Evolutionary conservation across 2,329 filamentous ascomycete genomes (phyloP).

Genomic region (Aspergillus novoparasiticus): DNA sequence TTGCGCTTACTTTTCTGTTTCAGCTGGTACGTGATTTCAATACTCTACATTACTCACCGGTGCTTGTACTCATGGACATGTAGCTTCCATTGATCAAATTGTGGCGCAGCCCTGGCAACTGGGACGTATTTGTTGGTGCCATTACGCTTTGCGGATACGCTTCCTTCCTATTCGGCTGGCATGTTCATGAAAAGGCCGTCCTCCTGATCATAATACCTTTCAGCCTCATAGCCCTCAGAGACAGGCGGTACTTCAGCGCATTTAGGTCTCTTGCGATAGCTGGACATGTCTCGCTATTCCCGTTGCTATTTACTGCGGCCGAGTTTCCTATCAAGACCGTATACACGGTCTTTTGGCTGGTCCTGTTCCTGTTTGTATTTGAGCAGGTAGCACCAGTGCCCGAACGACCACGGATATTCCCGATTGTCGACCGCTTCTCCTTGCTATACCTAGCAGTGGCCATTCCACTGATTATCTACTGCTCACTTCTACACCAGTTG

Average conservation of each 20-base stretch:
- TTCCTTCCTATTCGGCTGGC: conserved; percentile 97
- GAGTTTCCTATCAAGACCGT: conserved; percentile 94
- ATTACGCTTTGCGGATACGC: conserved; percentile 93
- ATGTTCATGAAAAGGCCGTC: conserved; percentile 97
- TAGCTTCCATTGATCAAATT: conserved; percentile 76
- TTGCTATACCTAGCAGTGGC: conserved; percentile 86
- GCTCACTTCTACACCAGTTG: conserved; percentile 79
- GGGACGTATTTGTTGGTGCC: conserved; percentile 86
- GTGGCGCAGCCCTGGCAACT: conserved; percentile 71
- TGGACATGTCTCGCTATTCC: conserved; percentile 93
- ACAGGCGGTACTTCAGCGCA: conserved; percentile 85
- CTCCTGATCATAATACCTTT: conserved; percentile 94
- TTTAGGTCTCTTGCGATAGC: conserved; percentile 91
- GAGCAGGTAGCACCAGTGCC: conserved; percentile 86
- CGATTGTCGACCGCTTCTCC: conserved; percentile 81
- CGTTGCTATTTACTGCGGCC: conserved; percentile 84
- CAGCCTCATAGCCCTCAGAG: conserved; percentile 85
- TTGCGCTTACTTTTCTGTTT: conserved; percentile 78
- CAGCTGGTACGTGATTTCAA: conserved; percentile 59
- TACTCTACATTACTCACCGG: conserved; percentile 17
- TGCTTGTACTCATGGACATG: conserved; percentile 18
- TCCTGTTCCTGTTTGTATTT: conserved; percentile 82
- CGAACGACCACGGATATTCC: conserved; percentile 75
- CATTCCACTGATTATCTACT: conserved; percentile 87
- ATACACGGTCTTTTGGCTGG: conserved; percentile 90